Conservation (phyloP, 2,329 filamentous ascomycete species). For the Apiospora hydei region DNA sequence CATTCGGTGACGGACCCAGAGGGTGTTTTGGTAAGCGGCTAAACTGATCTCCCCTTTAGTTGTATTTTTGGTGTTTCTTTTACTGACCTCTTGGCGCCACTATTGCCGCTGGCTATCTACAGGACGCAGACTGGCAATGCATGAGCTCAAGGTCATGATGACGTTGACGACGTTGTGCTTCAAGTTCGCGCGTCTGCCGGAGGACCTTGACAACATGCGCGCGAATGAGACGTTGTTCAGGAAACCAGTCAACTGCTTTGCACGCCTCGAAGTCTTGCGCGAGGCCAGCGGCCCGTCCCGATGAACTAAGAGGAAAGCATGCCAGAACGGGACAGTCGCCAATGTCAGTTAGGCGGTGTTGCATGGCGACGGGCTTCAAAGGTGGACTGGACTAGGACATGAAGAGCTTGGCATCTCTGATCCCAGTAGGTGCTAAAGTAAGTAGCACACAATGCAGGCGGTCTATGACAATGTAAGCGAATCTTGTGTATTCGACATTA, state of each 20-base stretch:
- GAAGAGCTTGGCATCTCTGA: no score
- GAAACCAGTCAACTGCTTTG: conserved; percentile 28
- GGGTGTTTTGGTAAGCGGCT: conserved; percentile 33
- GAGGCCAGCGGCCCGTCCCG: neutral
- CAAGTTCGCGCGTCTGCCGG: conserved; percentile 30
- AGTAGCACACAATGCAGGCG: neutral
- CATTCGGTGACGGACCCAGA: conserved; percentile 31
- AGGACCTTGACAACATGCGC: conserved; percentile 30
- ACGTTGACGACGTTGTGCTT: conserved; percentile 30
- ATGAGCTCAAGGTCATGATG: conserved; percentile 33
- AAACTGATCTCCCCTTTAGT: neutral
- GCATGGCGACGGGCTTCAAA: no score
- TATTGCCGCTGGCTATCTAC: neutral
- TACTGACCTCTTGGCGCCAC: neutral
- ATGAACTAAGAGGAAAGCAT: neutral
- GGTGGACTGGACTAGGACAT: no score
- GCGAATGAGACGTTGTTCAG: conserved; percentile 30
- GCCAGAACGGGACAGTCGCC: no score
- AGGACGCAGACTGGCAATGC: conserved; percentile 32
- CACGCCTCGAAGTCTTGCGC: neutral
- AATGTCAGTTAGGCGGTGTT: no score
- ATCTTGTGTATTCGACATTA: neutral
- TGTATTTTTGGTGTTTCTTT: neutral
- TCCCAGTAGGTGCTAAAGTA: no score
- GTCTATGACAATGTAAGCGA: neutral